Evolutionary conservation across 2,329 filamentous ascomycete genomes (phyloP), one percentile per base, ranked within the genome.

Genomic region (Penicillium rolfsii): DNA sequence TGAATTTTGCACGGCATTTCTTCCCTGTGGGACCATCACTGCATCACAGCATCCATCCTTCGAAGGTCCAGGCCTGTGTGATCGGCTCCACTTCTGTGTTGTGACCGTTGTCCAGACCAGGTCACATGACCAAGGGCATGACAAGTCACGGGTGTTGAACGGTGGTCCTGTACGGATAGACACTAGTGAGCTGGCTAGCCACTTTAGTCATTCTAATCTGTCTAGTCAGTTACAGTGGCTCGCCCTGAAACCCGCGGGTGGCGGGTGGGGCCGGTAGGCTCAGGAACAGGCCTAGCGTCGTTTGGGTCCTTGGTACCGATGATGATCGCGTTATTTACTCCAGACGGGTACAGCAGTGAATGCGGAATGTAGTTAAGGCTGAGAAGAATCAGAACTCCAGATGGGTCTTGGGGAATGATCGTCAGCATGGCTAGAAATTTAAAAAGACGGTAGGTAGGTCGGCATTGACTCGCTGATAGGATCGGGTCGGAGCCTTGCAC

Each of bases 221-320:
- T 5, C 4, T 2, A 19, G 50, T 36, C 22, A 40, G 52, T 54
- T 57, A 16, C 19, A 28, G 50, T 36, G 26, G 43, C 54, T 54
- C 58, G 19, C 19, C 48, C 19, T 46, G n/a, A 35, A 58, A 66
- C 60, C 12, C 61, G 60, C 57, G 64, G 62, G 56, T 52, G 45
- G 28, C 4, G 8, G 11, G 61, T 68, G 67, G 66, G 53, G 57
- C 59, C 46, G 54, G 33, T 33, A 62, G 55, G 55, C 57, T 65
- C 70, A 73, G 71, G 71, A 73, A 73, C 71, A 73, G 71, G 71
- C 38, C 56, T 72, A 73, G 71, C 63, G 70, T 56, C 22, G 22
- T 28, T 48, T 9, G 6, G 11, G n/a, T 33, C 64, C 58, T 57
- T 68, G 66, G 66, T 69, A 64, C 64, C 22, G 50, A 26, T 59